A percentile compares a stretch with the other conserved stretches of the same genome.
These are phyloP conservation scores for Arthromyces matolae DNA, from an alignment of 768 basidiomycete genomes.

Conservation along the genomic window DNA sequence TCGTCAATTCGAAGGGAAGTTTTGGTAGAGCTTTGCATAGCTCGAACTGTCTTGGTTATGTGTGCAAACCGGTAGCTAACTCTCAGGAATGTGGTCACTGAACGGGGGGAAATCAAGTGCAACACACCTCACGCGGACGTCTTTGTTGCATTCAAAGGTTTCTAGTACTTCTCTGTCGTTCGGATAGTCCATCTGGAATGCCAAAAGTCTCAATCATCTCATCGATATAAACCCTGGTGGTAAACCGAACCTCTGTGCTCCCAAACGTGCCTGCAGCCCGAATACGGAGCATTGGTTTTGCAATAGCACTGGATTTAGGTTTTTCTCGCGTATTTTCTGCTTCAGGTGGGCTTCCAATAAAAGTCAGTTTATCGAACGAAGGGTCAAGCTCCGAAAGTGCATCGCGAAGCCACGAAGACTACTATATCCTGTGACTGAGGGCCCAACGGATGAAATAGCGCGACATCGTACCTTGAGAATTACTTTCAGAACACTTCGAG, in stretches of 20 bases:
- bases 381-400: slow-evolving; percentile 90
- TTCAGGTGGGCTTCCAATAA: slow-evolving; percentile 69
- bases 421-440: neutral
- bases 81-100: neutral
- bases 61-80: slow-evolving; percentile 81
- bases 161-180: slow-evolving; percentile 90
- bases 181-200: slow-evolving; percentile 86
- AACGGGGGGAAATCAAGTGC: neutral
- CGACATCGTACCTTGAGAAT: slow-evolving; percentile 67
- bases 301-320: slow-evolving; percentile 23
- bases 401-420: slow-evolving; percentile 92
- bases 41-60: slow-evolving; percentile 65
- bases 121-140: slow-evolving; percentile 65
- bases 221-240: neutral
- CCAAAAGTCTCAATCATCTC: neutral
- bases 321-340: slow-evolving; percentile 14
- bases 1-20: slow-evolving; percentile 85
- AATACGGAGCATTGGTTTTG: slow-evolving; percentile 73
- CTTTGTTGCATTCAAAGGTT: slow-evolving; percentile 73
- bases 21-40: slow-evolving; percentile 80
- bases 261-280: slow-evolving; percentile 81
- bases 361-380: slow-evolving; percentile 79
- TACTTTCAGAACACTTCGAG: slow-evolving; percentile 63
- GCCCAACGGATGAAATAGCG: neutral
- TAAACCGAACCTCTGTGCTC: slow-evolving; percentile 64